Conservation (phyloP, 192 early-diverging fungal species). For the Coemansia sp. region DNA sequence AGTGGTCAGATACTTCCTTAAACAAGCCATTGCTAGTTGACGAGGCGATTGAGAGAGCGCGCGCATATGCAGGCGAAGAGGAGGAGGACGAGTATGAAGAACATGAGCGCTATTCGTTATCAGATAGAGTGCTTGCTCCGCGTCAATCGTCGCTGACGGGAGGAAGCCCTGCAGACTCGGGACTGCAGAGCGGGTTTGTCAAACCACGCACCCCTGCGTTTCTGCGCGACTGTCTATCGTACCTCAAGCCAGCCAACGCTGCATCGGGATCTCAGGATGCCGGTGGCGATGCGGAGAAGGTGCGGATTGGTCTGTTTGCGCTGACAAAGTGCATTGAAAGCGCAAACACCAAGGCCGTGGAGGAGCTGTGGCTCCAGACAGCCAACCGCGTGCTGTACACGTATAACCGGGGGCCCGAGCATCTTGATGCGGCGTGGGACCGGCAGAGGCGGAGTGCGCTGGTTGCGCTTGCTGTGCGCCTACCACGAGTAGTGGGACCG, state of each 20-base stretch:
- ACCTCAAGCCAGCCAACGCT: slow-evolving; percentile 13
- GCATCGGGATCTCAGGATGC: slow-evolving; percentile 1
- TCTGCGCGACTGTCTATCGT: slow-evolving; percentile 41
- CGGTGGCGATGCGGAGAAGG: slow-evolving; percentile 14
- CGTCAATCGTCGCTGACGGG: slow-evolving; percentile 25
- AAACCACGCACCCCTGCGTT: slow-evolving; percentile 44
- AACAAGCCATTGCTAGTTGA: slow-evolving; percentile 1
- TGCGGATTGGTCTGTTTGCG: slow-evolving; percentile 33
- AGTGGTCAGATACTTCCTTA: slow-evolving; percentile 11
- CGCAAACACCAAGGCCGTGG: slow-evolving; percentile 24
- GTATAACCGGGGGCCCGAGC: slow-evolving; percentile 46
- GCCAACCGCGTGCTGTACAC: slow-evolving; percentile 36
- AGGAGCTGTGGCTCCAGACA: slow-evolving; percentile 36
- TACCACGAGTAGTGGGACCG: slow-evolving; percentile 32
- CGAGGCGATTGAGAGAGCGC: slow-evolving; percentile 14
- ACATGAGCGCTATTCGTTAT: background rate
- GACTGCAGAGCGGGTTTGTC: slow-evolving; percentile 32
- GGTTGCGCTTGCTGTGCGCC: slow-evolving; percentile 27
- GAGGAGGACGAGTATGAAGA: background rate
- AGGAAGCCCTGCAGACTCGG: background rate
- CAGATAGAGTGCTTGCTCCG: slow-evolving; percentile 24
- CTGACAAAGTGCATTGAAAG: slow-evolving; percentile 26
- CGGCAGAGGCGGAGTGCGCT: slow-evolving; percentile 21
- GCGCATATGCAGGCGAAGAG: slow-evolving; percentile 11
- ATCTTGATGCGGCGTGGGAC: slow-evolving; percentile 37